Conservation (phyloP, 2,329 filamentous ascomycete species). For the Parastagonospora nodorum region DNA sequence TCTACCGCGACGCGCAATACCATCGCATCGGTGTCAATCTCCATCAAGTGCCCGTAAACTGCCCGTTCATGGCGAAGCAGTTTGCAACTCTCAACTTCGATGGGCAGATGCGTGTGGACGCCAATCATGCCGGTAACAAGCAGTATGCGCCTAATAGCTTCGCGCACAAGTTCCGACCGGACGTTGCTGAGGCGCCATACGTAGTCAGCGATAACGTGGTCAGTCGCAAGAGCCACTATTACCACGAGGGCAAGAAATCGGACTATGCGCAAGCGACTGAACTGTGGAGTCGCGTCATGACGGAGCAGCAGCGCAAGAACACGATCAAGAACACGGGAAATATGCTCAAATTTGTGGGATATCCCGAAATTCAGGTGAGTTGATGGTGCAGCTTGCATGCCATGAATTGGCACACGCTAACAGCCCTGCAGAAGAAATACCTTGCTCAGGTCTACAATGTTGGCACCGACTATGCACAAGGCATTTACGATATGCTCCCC, state of each 20-base stretch:
- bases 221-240: constrained; percentile 59
- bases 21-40: constrained; percentile 59
- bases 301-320: constrained; percentile 49
- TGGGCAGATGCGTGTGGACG: constrained; percentile 55
- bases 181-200: constrained; percentile 57
- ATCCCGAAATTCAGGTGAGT: constrained; percentile 50
- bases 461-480: constrained; percentile 52
- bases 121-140: constrained; percentile 55
- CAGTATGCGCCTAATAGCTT: constrained; percentile 61
- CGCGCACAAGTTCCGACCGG: constrained; percentile 57
- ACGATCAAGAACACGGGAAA: constrained; percentile 57
- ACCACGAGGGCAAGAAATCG: constrained; percentile 58
- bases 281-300: constrained; percentile 58
- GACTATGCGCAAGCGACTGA: constrained; percentile 59
- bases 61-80: constrained; percentile 56
- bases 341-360: constrained; percentile 52
- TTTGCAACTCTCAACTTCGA: constrained; percentile 57
- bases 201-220: constrained; percentile 56
- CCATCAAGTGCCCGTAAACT: constrained; percentile 54
- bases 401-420: neutral
- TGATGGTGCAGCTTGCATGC: neutral
- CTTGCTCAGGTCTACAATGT: constrained; percentile 60
- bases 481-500: constrained; percentile 53
- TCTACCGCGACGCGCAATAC: constrained; percentile 54
- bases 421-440: constrained; percentile 50